Conservation (phyloP, 768 basidiomycete genomes). For the Mycena galericulata region DNA sequence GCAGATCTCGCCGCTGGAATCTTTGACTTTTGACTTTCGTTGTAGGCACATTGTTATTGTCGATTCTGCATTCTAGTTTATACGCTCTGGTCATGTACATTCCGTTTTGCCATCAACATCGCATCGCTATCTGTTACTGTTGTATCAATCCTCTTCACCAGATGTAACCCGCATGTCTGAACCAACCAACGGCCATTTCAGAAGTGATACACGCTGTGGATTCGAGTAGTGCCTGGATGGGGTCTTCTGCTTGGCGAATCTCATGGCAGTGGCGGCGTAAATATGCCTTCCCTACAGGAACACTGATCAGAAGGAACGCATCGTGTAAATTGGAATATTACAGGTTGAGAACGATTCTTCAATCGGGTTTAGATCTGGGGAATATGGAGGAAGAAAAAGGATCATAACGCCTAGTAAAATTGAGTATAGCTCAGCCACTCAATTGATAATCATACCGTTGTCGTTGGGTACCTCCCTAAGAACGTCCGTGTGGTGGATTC, state of each 20-base stretch:
- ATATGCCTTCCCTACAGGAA: slow-evolving; percentile 23
- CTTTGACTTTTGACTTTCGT: no score
- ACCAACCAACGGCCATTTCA: slow-evolving; percentile 35
- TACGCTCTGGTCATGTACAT: no score
- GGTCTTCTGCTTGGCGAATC: slow-evolving; percentile 29
- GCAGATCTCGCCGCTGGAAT: slow-evolving; percentile 5
- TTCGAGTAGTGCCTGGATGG: slow-evolving; percentile 23
- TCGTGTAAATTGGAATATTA: neutral
- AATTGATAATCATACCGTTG: neutral
- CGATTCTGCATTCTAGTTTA: no score
- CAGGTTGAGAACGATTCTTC: slow-evolving; percentile 10
- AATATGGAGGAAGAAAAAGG: neutral
- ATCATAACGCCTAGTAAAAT: slow-evolving; percentile 2
- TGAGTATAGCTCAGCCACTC: neutral
- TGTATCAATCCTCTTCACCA: slow-evolving; percentile 12
- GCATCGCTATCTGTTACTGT: no score
- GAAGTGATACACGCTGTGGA: slow-evolving; percentile 36
- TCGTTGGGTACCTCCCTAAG: neutral
- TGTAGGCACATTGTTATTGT: no score
- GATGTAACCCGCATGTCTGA: slow-evolving; percentile 41
- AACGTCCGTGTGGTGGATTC: neutral
- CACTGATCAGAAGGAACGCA: neutral
- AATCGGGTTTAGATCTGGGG: slow-evolving; percentile 8
- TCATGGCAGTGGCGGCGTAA: slow-evolving; percentile 17
- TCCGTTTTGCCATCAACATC: no score